Evolutionary conservation across 2,329 filamentous ascomycete species (phyloP).

Genomic region (Cryphonectria japonica): DNA sequence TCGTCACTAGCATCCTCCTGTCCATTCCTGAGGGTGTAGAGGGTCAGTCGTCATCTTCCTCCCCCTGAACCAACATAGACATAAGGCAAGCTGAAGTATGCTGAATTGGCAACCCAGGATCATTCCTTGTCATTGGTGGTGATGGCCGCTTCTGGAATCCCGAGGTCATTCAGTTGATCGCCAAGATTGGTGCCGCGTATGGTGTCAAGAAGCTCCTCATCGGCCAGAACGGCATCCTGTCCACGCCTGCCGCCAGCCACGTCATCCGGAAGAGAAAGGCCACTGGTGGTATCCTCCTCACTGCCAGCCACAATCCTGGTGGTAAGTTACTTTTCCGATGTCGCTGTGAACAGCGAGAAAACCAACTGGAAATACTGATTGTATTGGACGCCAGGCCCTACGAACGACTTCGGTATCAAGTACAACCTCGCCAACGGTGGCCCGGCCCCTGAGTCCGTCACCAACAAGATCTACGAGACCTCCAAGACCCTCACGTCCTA

Average conservation of each 20-base stretch:
- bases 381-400: constrained; percentile 65
- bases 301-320: constrained; percentile 97
- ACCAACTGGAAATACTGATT: background rate
- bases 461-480: constrained; percentile 94
- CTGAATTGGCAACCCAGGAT: constrained; percentile 44
- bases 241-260: constrained; percentile 94
- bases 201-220: constrained; percentile 98
- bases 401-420: constrained; percentile 98
- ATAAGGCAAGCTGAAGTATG: background rate
- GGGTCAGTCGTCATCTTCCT: constrained; percentile 49
- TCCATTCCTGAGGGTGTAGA: constrained; percentile 94
- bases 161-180: constrained; percentile 94
- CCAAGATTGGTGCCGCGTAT: constrained; percentile 95
- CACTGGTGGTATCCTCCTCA: constrained; percentile 94
- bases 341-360: background rate
- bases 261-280: constrained; percentile 93
- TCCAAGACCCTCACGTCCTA: constrained; percentile 90
- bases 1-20: constrained; percentile 89
- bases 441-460: constrained; percentile 92
- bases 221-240: constrained; percentile 94
- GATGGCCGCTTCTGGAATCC: constrained; percentile 98
- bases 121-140: constrained; percentile 94
- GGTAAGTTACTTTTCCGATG: constrained; percentile 58
- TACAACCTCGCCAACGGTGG: constrained; percentile 98
- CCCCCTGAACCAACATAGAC: background rate